These are phyloP conservation scores for Cinnamomum chago DNA, from an alignment of 164 flowering plant species.

Conservation along the genomic window DNA sequence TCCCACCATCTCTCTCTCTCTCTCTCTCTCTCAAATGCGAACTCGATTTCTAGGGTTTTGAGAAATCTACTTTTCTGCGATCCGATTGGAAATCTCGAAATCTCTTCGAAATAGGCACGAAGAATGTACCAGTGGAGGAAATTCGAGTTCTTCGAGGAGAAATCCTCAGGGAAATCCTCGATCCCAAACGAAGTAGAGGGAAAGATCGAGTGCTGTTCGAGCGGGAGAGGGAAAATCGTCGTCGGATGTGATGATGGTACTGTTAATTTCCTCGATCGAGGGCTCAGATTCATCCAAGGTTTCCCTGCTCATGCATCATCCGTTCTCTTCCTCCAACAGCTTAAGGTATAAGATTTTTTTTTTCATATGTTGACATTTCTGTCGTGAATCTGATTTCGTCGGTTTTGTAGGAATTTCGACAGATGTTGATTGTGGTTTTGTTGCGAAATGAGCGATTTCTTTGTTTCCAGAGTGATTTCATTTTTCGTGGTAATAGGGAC, in stretches of 20 bases:
- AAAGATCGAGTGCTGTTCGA: constrained; percentile 65
- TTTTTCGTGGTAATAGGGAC: too few species aligned
- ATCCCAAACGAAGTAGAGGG: constrained; percentile 65
- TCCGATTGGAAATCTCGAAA: too few species aligned
- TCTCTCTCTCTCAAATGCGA: too few species aligned
- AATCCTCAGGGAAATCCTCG: constrained; percentile 49
- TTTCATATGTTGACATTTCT: too few species aligned
- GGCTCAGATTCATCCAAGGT: constrained; percentile 64
- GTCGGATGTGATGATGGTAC: constrained; percentile 77
- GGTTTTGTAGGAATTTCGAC: too few species aligned
- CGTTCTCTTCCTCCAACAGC: constrained; percentile 82
- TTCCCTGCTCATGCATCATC: constrained; percentile 81
- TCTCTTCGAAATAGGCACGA: neutral
- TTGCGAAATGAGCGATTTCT: too few species aligned
- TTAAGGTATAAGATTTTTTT: constrained; percentile 50
- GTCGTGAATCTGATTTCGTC: too few species aligned
- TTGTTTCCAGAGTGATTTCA: too few species aligned
- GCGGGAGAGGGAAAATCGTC: constrained; percentile 79
- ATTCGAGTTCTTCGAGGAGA: constrained; percentile 97
- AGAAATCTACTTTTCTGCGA: too few species aligned
- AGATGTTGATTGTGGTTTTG: too few species aligned
- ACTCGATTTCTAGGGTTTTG: constrained; percentile 1
- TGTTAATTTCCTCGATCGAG: constrained; percentile 81
- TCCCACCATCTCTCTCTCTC: too few species aligned
- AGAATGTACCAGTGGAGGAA: constrained; percentile 94